Evolutionary conservation across 352 stramenopile species (phyloP).

Genomic region (Pythium plurisporium): DNA sequence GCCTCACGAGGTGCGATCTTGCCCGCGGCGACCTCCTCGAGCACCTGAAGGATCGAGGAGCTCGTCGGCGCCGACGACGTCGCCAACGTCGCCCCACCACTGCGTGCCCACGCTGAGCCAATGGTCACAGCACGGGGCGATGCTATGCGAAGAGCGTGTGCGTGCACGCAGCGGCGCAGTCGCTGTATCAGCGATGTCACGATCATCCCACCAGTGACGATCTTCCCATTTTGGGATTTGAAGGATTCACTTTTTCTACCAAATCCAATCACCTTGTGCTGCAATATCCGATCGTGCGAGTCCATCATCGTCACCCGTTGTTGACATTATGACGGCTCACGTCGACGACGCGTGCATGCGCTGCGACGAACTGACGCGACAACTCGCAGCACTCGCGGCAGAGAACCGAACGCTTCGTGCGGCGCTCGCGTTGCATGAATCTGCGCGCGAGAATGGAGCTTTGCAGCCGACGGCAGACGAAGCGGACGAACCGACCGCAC

Average conservation of each 20-base stretch:
- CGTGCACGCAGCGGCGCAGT: background rate
- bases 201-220: background rate
- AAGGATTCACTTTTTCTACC: background rate
- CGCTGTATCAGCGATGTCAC: background rate
- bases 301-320: too few relatives aligned
- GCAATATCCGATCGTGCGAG: too few relatives aligned
- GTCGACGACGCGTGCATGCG: slow-evolving; percentile 15
- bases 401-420: slow-evolving; percentile 27
- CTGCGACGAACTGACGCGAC: slow-evolving; percentile 24
- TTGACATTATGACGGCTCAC: slow-evolving; percentile 8
- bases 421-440: background rate
- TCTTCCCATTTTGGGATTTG: background rate
- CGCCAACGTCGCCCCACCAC: background rate
- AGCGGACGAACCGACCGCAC: background rate
- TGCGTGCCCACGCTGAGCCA: too few relatives aligned
- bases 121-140: too few relatives aligned
- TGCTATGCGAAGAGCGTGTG: background rate
- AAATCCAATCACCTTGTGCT: slow-evolving; percentile 7
- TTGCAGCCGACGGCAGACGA: background rate
- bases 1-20: slow-evolving; percentile 34
- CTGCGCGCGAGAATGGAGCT: background rate
- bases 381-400: slow-evolving; percentile 23
- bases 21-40: slow-evolving; percentile 54
- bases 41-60: slow-evolving; percentile 34
- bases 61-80: background rate